These are phyloP conservation scores for Aspergillus luchuensis DNA, from an alignment of 2,329 filamentous ascomycete species.

Conservation along the genomic window DNA sequence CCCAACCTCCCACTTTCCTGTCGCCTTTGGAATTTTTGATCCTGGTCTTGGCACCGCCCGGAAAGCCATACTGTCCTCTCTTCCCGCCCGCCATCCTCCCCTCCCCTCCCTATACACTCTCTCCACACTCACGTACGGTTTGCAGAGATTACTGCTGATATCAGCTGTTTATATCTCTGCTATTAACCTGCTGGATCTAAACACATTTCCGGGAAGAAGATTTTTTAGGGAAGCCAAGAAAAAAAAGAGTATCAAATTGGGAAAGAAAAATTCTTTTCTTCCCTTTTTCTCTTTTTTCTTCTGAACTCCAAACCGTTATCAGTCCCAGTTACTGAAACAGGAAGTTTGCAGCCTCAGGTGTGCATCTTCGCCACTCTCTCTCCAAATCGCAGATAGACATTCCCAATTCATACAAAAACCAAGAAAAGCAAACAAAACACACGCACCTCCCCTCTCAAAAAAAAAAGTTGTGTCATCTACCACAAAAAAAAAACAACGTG, in stretches of 20 bases:
- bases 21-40: slow-evolving; percentile 34
- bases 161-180: slow-evolving; percentile 18
- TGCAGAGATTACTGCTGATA: slow-evolving; percentile 20
- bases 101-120: slow-evolving; percentile 27
- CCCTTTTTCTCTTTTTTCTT: slow-evolving; percentile 5
- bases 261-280: slow-evolving; percentile 10
- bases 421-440: slow-evolving; percentile 17
- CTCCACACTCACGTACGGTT: slow-evolving; percentile 22
- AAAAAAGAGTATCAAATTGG: slow-evolving; percentile 13
- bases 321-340: slow-evolving; percentile 26
- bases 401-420: slow-evolving; percentile 23
- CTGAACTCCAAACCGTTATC: slow-evolving; percentile 15
- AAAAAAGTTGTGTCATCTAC: slow-evolving; percentile 21
- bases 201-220: slow-evolving; percentile 24
- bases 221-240: slow-evolving; percentile 18
- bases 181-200: slow-evolving; percentile 12
- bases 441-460: background rate
- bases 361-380: slow-evolving; percentile 30
- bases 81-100: slow-evolving; percentile 31
- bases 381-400: slow-evolving; percentile 30
- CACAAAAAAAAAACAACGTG: slow-evolving; percentile 20
- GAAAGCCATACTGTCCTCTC: slow-evolving; percentile 34
- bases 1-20: slow-evolving; percentile 40
- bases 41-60: slow-evolving; percentile 45
- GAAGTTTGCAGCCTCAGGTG: slow-evolving; percentile 29